phyloP scores from a whole-genome alignment of 305 asterid genomes.

The Fraxinus albicans region DNA sequence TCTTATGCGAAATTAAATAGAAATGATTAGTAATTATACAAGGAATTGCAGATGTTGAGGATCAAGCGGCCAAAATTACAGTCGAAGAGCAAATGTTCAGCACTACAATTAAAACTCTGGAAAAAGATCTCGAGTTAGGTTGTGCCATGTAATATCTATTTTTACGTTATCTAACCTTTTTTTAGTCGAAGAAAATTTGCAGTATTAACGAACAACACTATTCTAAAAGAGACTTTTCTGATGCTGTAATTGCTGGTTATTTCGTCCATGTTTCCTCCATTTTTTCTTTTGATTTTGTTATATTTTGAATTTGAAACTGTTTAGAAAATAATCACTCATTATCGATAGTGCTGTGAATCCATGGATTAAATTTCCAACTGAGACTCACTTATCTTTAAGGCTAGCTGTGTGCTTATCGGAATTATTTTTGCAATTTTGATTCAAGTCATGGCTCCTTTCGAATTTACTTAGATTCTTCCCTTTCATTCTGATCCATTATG shows the following conservation, averaged over 20 bases:
- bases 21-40: background rate
- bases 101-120: slow-evolving; percentile 62
- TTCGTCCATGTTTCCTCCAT: background rate
- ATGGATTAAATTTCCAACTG: background rate
- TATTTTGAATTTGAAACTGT: background rate
- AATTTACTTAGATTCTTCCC: background rate
- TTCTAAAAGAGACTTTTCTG: background rate
- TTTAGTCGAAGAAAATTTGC: background rate
- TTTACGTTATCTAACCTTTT: background rate
- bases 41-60: slow-evolving; percentile 80
- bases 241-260: background rate
- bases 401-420: background rate
- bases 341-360: background rate
- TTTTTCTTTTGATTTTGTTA: background rate
- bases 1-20: background rate
- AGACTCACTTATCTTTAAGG: background rate
- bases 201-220: background rate
- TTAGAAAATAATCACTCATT: background rate
- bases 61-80: slow-evolving; percentile 75
- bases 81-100: slow-evolving; percentile 75
- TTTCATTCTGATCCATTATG: background rate
- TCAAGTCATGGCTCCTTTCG: background rate
- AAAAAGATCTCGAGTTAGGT: slow-evolving; percentile 47
- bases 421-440: slow-evolving; percentile 3
- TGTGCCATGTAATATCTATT: background rate